phyloP scores from a whole-genome alignment of 1,284 basidiomycete genomes.

The Meripilus lineatus region DNA sequence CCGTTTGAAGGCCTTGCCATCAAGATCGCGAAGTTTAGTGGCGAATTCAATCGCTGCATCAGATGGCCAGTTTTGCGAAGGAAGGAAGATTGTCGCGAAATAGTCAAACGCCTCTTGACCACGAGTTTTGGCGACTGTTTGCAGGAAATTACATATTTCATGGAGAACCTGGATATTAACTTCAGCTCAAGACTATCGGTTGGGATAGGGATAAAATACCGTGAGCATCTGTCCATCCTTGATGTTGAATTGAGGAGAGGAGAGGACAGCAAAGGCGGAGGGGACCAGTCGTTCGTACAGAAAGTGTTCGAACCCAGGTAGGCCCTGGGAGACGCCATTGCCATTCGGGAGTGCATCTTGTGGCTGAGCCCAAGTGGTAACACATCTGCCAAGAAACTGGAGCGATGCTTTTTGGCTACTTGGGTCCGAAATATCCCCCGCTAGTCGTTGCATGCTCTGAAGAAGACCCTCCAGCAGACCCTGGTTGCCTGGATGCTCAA shows the following conservation, averaged over 20 bases:
- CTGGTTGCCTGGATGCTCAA: conserved; percentile 75
- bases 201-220: too few relatives aligned
- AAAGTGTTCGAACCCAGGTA: conserved; percentile 93
- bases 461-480: conserved; percentile 66
- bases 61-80: conserved; percentile 83
- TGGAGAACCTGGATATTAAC: conserved; percentile 61
- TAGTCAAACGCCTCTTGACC: conserved; percentile 85
- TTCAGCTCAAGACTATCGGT: conserved; percentile 2
- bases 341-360: conserved; percentile 32
- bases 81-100: conserved; percentile 78
- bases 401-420: conserved; percentile 79
- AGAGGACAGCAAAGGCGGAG: conserved; percentile 79
- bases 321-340: conserved; percentile 38
- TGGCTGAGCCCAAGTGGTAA: conserved; percentile 77
- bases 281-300: conserved; percentile 89
- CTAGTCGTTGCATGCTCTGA: conserved; percentile 74
- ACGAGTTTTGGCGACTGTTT: conserved; percentile 73
- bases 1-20: conserved; percentile 82
- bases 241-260: conserved; percentile 78
- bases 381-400: conserved; percentile 73
- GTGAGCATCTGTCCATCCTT: conserved; percentile 84
- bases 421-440: conserved; percentile 71
- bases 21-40: conserved; percentile 71
- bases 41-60: conserved; percentile 79
- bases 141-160: conserved; percentile 84